A percentile compares a stretch with the other conserved stretches of the same genome.
Conservation (phyloP, 257 asterid genomes). For the Parsonsia alboflavescens region DNA sequence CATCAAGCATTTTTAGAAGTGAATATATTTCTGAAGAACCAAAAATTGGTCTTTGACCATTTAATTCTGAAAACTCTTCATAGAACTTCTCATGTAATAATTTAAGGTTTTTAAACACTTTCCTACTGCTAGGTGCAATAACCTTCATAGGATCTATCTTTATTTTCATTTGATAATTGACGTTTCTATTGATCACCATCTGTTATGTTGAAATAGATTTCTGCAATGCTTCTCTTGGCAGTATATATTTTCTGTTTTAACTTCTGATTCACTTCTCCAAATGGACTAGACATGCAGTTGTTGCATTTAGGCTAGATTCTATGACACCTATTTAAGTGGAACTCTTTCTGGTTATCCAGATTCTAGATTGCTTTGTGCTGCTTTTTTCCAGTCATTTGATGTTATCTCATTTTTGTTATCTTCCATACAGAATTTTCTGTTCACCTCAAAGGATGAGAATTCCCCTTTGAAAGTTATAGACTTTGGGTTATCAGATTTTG, state of each 20-base stretch:
- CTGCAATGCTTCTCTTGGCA: neutral
- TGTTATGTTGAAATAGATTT: neutral
- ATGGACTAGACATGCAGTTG: no score
- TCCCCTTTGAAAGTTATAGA: constrained; percentile 58
- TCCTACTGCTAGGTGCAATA: neutral
- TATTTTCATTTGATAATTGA: neutral
- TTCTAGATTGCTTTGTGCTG: neutral
- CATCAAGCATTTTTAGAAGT: neutral
- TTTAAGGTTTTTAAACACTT: neutral
- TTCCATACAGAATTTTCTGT: constrained; percentile 53
- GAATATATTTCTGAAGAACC: neutral
- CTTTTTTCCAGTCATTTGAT: neutral
- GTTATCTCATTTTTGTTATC: constrained; percentile 11
- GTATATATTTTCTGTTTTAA: neutral
- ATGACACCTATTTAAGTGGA: no score
- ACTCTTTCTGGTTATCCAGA: neutral
- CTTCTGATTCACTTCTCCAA: neutral
- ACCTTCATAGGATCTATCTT: neutral
- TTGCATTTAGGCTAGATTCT: no score
- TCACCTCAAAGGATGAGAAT: constrained; percentile 45
- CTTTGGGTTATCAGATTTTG: constrained; percentile 64
- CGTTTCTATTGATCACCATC: neutral
- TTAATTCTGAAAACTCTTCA: neutral
- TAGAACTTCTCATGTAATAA: neutral
- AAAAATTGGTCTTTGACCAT: neutral